These are phyloP conservation scores for Fraxinus albicans DNA, from an alignment of 305 asterid genomes.

Conservation along the genomic window DNA sequence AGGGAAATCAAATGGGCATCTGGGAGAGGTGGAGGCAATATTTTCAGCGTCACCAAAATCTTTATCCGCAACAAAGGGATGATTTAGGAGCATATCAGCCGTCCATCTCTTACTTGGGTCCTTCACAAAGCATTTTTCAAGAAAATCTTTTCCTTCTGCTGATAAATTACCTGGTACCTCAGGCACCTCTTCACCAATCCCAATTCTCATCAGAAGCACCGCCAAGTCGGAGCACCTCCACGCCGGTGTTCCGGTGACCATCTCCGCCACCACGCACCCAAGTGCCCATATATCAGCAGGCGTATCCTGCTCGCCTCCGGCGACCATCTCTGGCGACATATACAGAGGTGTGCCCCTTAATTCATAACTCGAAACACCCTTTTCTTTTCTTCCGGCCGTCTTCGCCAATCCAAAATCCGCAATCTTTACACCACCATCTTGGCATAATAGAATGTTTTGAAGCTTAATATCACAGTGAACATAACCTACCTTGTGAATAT, in stretches of 20 bases:
- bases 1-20: no score
- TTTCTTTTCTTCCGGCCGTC: not conserved
- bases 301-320: conserved; percentile 31
- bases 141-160: conserved; percentile 49
- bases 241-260: no score
- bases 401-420: conserved; percentile 78
- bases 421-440: conserved; percentile 40
- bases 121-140: conserved; percentile 42
- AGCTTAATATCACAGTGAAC: conserved; percentile 77
- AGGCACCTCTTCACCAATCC: no score
- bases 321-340: conserved; percentile 57
- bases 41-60: conserved; percentile 2
- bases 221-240: no score
- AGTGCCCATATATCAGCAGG: conserved; percentile 8
- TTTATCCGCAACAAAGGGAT: conserved; percentile 36
- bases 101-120: conserved; percentile 58
- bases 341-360: conserved; percentile 75
- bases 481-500: conserved; percentile 51
- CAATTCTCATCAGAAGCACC: no score
- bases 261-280: no score
- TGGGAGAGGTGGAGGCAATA: conserved; percentile 20
- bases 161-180: conserved; percentile 21
- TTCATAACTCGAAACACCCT: conserved; percentile 22
- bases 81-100: conserved; percentile 62
- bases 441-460: conserved; percentile 51